phyloP scores from a whole-genome alignment of 2,329 filamentous ascomycete species.

The Biscogniauxia sp. region DNA sequence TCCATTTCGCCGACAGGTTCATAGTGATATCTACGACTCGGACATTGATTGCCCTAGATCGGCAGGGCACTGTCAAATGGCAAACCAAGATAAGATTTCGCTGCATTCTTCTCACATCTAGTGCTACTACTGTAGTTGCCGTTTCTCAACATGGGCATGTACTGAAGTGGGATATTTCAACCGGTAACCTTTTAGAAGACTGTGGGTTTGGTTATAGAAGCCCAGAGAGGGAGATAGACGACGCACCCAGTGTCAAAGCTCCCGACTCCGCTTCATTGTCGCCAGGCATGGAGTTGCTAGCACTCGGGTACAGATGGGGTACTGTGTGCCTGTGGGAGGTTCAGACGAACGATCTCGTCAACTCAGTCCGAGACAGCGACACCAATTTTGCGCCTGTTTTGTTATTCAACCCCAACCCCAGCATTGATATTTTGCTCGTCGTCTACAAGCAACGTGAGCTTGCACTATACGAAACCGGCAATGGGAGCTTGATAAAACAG shows the following conservation, averaged over 20 bases:
- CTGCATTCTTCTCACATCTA: not conserved
- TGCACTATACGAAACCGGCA: conserved; percentile 20
- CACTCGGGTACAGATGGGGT: conserved; percentile 18
- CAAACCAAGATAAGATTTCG: not conserved
- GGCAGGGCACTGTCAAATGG: not conserved
- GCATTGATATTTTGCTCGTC: conserved; percentile 19
- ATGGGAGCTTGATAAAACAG: conserved; percentile 10
- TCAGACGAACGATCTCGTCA: conserved; percentile 13
- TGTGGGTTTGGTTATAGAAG: conserved; percentile 9
- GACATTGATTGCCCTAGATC: not conserved
- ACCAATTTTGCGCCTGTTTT: conserved; percentile 10
- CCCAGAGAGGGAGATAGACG: conserved; percentile 4
- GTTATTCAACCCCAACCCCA: conserved; percentile 24
- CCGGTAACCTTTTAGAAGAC: conserved; percentile 15
- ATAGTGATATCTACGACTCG: not conserved
- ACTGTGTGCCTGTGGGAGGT: conserved; percentile 23
- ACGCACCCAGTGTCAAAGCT: conserved; percentile 3
- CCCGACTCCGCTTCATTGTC: conserved; percentile 17
- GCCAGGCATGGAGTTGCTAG: conserved; percentile 20
- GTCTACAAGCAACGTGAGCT: conserved; percentile 18
- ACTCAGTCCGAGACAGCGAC: conserved; percentile 19
- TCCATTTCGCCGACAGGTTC: not conserved
- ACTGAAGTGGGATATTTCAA: conserved; percentile 16
- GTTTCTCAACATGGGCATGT: conserved; percentile 13
- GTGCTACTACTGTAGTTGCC: not conserved